Evolutionary conservation across 495 filamentous ascomycete species (phyloP), one percentile per base, ranked within the genome.

Genomic region (Stereocaulon alpinum): DNA sequence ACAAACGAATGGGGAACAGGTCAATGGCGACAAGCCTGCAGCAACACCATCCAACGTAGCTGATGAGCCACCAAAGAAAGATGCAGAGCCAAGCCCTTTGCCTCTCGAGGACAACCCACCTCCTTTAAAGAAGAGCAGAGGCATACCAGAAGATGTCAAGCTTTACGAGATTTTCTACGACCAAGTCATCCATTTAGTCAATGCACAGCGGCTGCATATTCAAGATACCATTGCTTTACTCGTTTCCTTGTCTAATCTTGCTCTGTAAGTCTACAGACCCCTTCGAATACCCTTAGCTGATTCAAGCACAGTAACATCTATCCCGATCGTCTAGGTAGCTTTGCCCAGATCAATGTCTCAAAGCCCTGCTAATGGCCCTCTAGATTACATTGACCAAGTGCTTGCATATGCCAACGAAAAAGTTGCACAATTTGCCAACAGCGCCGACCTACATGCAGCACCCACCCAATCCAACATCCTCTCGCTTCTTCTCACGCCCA

Each of bases 101-200:
- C 47, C 44, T 6, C 72, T 68, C 0, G 68, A 69, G 56, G 64
- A 58, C 40, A 55, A 51, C 6, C 57, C 47, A 29, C 27, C 62
- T 15, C 71, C 57, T 32, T 52, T 67, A 4, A 80, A 80, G 58
- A 85, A 86, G 64, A 82, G 82, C 29, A 72, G 83, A 62, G 85
- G 80, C 20, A 86, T 93, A 65, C 89, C 92, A 3, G 80, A 86
- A 48, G 84, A 91, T 70, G 82, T 95, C 54, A 92, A 86, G 71
- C 81, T 98, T 11, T 98, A 96, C 72, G 91, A 96, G 72, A 91
- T 97, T 47, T 98, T 98, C 74, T 95, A 96, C 68, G 88, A 94
- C 49, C 93, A 98, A 68, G 94, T 97, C 55, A 85, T 91, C 62
- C 90, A 89, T 66, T 78, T 98, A 47, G 91, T 97, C 62, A 89